Evolutionary conservation across 148 eudicot species (phyloP).

Genomic region (Arbutus unedo): DNA sequence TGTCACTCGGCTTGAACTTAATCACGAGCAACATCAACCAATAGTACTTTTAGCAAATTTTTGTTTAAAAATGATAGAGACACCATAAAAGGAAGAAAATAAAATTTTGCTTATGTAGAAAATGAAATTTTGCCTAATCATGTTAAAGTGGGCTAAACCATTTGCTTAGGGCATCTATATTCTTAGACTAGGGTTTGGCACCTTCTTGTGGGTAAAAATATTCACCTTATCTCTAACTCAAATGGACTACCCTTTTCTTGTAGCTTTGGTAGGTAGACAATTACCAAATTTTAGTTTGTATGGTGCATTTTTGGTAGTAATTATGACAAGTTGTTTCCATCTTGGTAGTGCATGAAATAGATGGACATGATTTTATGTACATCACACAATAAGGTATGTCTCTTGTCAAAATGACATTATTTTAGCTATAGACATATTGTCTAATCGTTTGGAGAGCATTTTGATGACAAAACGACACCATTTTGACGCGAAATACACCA

Average conservation of each 20-base stretch:
- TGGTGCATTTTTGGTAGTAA: neutral
- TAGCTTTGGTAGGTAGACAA: neutral
- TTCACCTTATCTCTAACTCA: neutral
- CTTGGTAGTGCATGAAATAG: neutral
- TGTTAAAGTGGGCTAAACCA: neutral
- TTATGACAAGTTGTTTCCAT: conserved; percentile 1
- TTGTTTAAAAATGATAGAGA: neutral
- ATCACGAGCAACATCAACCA: neutral
- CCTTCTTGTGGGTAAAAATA: neutral
- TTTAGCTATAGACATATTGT: no score
- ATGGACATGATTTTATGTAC: no score
- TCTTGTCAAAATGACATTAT: no score
- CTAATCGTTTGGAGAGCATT: no score
- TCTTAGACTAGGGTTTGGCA: neutral
- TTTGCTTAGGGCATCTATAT: neutral
- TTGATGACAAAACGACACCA: no score
- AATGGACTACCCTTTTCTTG: neutral
- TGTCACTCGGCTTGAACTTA: neutral
- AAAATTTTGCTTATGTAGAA: neutral
- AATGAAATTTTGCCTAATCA: neutral
- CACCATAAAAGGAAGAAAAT: neutral
- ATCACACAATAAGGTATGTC: no score
- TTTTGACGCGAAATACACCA: no score
- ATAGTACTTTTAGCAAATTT: neutral
- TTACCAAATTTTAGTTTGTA: neutral